Conservation (phyloP, 306 rosid species). For the Prunus persica region DNA sequence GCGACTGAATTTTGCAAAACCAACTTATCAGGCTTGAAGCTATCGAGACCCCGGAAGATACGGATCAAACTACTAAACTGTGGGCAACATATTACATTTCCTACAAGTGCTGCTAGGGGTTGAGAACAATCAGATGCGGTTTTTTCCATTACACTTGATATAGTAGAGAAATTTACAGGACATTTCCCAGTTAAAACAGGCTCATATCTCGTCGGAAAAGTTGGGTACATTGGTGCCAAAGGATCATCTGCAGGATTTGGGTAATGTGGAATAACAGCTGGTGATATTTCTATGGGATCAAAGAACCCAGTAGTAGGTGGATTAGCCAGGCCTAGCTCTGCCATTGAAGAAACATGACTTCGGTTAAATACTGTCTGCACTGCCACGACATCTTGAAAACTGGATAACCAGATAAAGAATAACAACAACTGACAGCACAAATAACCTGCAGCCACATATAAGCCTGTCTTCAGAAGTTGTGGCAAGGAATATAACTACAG, state of each 20-base stretch:
- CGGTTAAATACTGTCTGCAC: constrained; percentile 36
- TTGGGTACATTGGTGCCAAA: constrained; percentile 84
- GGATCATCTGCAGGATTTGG: constrained; percentile 58
- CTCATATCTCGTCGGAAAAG: constrained; percentile 71
- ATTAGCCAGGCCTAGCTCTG: constrained; percentile 47
- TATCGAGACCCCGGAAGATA: constrained; percentile 83
- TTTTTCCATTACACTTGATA: constrained; percentile 69
- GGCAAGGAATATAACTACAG: neutral
- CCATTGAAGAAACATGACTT: constrained; percentile 33
- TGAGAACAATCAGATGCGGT: constrained; percentile 84
- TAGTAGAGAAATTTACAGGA: constrained; percentile 76
- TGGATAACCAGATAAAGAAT: constrained; percentile 60
- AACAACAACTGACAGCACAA: constrained; percentile 58
- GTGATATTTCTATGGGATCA: constrained; percentile 93
- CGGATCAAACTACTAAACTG: constrained; percentile 84
- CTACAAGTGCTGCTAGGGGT: constrained; percentile 83
- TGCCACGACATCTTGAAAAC: constrained; percentile 60
- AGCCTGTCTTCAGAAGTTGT: constrained; percentile 24
- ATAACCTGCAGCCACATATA: constrained; percentile 61
- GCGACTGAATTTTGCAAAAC: constrained; percentile 62
- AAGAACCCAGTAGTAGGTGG: constrained; percentile 67
- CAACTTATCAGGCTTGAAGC: constrained; percentile 54
- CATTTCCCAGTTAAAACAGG: constrained; percentile 91
- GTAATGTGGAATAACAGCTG: constrained; percentile 77
- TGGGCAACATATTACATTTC: constrained; percentile 90